These are phyloP conservation scores for Teratosphaeria pseudoeucalypti DNA, from an alignment of 2,329 filamentous ascomycete genomes.

Conservation along the genomic window DNA sequence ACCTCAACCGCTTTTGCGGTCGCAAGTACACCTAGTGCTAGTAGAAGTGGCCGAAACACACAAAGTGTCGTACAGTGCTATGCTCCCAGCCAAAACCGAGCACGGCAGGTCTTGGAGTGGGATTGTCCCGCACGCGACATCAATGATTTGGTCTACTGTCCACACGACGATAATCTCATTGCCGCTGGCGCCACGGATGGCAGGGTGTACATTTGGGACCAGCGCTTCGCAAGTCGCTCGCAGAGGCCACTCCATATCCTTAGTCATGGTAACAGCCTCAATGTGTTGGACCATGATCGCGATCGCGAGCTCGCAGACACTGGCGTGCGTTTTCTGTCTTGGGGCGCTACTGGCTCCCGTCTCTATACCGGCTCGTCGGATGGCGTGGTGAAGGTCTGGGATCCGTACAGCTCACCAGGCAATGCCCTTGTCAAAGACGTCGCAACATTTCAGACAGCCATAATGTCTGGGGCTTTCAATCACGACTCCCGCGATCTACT, in stretches of 20 bases:
- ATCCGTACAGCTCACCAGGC: constrained; percentile 42
- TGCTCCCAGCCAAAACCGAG: constrained; percentile 29
- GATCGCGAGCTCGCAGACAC: constrained; percentile 44
- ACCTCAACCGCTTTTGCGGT: constrained; percentile 40
- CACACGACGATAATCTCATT: constrained; percentile 40
- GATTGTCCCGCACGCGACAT: constrained; percentile 51
- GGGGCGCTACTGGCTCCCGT: constrained; percentile 42
- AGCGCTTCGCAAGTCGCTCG: constrained; percentile 30
- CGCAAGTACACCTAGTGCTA: constrained; percentile 35
- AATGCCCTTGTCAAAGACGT: constrained; percentile 44
- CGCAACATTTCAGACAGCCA: constrained; percentile 38
- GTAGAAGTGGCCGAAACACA: constrained; percentile 28
- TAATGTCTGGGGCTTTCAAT: constrained; percentile 50
- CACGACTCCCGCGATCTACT: constrained; percentile 45
- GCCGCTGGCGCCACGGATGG: constrained; percentile 52
- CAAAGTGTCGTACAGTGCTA: constrained; percentile 46
- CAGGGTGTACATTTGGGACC: constrained; percentile 51
- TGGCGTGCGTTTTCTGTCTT: constrained; percentile 48
- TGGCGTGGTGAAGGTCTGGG: constrained; percentile 50
- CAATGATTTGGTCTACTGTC: constrained; percentile 44
- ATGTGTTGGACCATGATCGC: constrained; percentile 34
- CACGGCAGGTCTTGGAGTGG: constrained; percentile 32
- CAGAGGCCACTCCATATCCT: constrained; percentile 39
- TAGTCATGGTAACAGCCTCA: constrained; percentile 41
- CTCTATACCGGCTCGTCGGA: constrained; percentile 53